Evolutionary conservation across 345 rosid species (phyloP).

Genomic region (Eucalyptus leucophloia): DNA sequence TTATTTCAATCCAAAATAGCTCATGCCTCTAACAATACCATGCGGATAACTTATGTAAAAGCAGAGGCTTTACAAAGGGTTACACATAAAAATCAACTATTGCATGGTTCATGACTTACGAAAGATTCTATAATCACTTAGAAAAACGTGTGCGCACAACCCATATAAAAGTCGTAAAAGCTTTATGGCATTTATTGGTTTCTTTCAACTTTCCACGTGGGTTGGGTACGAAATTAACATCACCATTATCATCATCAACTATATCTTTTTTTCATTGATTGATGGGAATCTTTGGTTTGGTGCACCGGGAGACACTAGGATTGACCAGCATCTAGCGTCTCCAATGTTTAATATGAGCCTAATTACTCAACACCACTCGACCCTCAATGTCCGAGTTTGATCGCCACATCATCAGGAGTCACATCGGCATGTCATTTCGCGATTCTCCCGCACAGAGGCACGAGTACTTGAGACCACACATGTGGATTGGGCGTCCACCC

Average conservation of each 20-base stretch:
- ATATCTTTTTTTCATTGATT: neutral
- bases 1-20: neutral
- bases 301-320: neutral
- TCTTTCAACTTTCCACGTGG: neutral
- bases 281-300: neutral
- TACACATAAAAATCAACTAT: neutral
- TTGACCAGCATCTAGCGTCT: neutral
- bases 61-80: neutral
- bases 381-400: neutral
- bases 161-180: neutral
- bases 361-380: neutral
- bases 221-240: neutral
- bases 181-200: neutral
- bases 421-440: neutral
- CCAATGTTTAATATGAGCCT: neutral
- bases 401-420: neutral
- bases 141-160: neutral
- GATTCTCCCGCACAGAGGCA: neutral
- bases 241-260: too few relatives aligned
- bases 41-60: neutral
- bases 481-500: neutral
- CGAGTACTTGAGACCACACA: neutral
- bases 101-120: neutral
- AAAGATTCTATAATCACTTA: neutral
- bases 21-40: neutral